These are phyloP conservation scores for Paramecium caudatum DNA, from an alignment of 73 alveolate species.

Conservation along the genomic window DNA sequence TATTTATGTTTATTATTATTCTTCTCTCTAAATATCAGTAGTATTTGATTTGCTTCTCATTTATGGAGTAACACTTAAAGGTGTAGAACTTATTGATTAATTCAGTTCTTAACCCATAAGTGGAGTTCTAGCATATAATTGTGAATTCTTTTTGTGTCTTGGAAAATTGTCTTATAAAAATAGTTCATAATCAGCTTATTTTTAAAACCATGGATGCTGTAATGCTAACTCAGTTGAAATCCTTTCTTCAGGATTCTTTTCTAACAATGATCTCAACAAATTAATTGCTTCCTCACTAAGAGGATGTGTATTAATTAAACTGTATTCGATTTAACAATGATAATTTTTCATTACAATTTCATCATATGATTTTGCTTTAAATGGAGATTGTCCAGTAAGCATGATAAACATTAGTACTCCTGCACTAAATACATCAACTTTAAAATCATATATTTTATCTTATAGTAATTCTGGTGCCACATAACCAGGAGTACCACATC, in stretches of 20 bases:
- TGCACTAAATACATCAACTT: constrained; percentile 73
- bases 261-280: constrained; percentile 23
- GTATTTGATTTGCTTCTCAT: constrained; percentile 60
- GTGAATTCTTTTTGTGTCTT: constrained; percentile 15
- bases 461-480: constrained; percentile 75
- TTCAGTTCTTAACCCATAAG: constrained; percentile 56
- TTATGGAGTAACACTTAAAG: constrained; percentile 49
- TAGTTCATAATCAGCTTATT: constrained; percentile 2
- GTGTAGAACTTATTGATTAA: constrained; percentile 38
- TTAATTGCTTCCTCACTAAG: constrained; percentile 54
- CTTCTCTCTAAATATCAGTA: constrained; percentile 8
- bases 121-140: constrained; percentile 63
- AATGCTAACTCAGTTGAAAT: constrained; percentile 58
- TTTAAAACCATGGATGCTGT: constrained; percentile 72
- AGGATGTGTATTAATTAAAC: constrained; percentile 30
- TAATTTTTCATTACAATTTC: constrained; percentile 77
- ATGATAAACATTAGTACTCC: constrained; percentile 75
- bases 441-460: constrained; percentile 73
- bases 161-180: constrained; percentile 48
- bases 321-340: constrained; percentile 64
- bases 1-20: neutral
- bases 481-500: constrained; percentile 79
- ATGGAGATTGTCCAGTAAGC: constrained; percentile 73
- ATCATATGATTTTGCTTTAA: constrained; percentile 75
- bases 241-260: constrained; percentile 66